Evolutionary conservation across 2,329 filamentous ascomycete genomes (phyloP).

Genomic region (Lomentospora prolificans): DNA sequence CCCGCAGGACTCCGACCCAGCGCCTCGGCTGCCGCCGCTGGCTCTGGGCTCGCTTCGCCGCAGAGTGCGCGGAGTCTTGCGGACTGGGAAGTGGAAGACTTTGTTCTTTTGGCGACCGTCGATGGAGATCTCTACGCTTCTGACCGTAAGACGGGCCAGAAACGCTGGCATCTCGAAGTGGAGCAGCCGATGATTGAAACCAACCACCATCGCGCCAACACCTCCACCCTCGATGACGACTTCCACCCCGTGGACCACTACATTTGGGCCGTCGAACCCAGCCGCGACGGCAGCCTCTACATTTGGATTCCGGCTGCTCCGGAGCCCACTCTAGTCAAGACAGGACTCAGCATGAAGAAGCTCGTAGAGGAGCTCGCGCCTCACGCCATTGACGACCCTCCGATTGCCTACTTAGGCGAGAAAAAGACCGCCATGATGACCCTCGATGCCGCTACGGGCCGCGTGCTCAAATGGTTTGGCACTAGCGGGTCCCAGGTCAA

Average conservation of each 20-base stretch:
- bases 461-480: slow-evolving; percentile 75
- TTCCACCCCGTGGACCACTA: slow-evolving; percentile 69
- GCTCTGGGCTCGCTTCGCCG: slow-evolving; percentile 67
- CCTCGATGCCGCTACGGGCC: slow-evolving; percentile 76
- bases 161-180: slow-evolving; percentile 77
- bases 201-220: slow-evolving; percentile 64
- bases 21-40: slow-evolving; percentile 34
- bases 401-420: slow-evolving; percentile 80
- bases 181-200: slow-evolving; percentile 88
- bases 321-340: slow-evolving; percentile 50
- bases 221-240: slow-evolving; percentile 48
- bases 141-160: slow-evolving; percentile 75
- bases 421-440: slow-evolving; percentile 88
- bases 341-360: slow-evolving; percentile 70
- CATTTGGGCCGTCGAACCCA: slow-evolving; percentile 92
- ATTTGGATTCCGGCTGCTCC: slow-evolving; percentile 62
- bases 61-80: slow-evolving; percentile 92
- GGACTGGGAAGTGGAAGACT: slow-evolving; percentile 99
- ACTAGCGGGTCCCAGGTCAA: slow-evolving; percentile 59
- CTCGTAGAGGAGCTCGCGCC: slow-evolving; percentile 77
- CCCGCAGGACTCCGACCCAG: slow-evolving; percentile 48
- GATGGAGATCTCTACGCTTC: slow-evolving; percentile 91
- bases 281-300: slow-evolving; percentile 75
- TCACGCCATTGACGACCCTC: slow-evolving; percentile 63
- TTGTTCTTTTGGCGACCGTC: slow-evolving; percentile 99